phyloP scores from a whole-genome alignment of 1,284 basidiomycete genomes.

The Somion occarium region DNA sequence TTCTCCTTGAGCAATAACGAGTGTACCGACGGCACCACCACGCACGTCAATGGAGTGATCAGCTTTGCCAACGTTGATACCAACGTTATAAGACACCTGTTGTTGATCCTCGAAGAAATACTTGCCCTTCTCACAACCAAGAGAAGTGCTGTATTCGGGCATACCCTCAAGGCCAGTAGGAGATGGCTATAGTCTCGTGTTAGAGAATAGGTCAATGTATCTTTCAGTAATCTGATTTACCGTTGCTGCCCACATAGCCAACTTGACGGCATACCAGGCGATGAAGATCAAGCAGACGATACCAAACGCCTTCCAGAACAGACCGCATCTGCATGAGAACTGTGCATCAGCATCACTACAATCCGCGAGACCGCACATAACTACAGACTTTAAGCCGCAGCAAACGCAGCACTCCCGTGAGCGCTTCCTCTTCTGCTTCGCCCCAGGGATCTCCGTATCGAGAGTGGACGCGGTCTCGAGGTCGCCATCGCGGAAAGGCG shows the following conservation, averaged over 20 bases:
- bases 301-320: conserved; percentile 53
- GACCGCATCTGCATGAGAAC: conserved; percentile 35
- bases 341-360: neutral
- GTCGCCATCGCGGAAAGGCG: conserved; percentile 13
- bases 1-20: conserved; percentile 41
- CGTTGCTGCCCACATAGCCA: conserved; percentile 42
- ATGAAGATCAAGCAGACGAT: conserved; percentile 39
- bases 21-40: conserved; percentile 46
- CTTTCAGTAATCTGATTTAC: conserved; percentile 26
- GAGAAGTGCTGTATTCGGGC: conserved; percentile 48
- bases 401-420: conserved; percentile 44
- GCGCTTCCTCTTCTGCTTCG: conserved; percentile 26
- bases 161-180: conserved; percentile 48
- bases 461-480: conserved; percentile 22
- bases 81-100: conserved; percentile 25
- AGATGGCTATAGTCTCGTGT: conserved; percentile 32
- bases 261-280: conserved; percentile 39
- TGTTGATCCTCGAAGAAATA: conserved; percentile 40
- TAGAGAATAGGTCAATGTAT: neutral
- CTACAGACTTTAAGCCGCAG: conserved; percentile 46
- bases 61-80: conserved; percentile 5
- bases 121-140: conserved; percentile 41
- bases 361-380: neutral
- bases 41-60: conserved; percentile 43
- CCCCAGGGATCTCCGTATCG: conserved; percentile 33